Conservation (phyloP, 148 eudicot species). For the Fagopyrum tataricum region DNA sequence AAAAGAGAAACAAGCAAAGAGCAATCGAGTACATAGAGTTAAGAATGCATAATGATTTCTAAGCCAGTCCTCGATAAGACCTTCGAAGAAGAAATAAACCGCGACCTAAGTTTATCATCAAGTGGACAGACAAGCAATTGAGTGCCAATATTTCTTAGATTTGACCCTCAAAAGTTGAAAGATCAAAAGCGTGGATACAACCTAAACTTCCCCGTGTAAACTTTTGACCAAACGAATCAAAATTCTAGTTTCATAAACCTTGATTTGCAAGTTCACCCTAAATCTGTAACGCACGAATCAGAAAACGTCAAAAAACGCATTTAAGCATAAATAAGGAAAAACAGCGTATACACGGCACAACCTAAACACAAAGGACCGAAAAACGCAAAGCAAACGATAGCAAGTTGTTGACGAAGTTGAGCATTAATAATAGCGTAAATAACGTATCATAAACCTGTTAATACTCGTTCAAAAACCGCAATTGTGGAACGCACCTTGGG, state of each 20-base stretch:
- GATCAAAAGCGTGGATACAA: conserved; percentile 2
- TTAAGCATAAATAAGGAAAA: neutral
- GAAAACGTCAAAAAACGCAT: conserved; percentile 7
- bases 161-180: conserved; percentile 4
- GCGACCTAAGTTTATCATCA: neutral
- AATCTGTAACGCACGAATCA: neutral
- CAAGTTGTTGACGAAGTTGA: neutral
- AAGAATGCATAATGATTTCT: neutral
- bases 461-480: neutral
- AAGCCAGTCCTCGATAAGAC: neutral
- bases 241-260: neutral
- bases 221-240: conserved; percentile 6
- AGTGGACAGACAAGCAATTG: neutral
- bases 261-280: neutral
- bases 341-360: neutral
- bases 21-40: neutral
- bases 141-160: neutral
- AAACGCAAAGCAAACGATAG: neutral
- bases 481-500: neutral
- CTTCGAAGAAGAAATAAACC: neutral
- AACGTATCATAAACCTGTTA: neutral
- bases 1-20: neutral
- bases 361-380: neutral
- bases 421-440: neutral
- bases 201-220: neutral